Base-by-base conservation (phyloP, 2,329 filamentous ascomycete genomes). In the Remersonia thermophila region DNA sequence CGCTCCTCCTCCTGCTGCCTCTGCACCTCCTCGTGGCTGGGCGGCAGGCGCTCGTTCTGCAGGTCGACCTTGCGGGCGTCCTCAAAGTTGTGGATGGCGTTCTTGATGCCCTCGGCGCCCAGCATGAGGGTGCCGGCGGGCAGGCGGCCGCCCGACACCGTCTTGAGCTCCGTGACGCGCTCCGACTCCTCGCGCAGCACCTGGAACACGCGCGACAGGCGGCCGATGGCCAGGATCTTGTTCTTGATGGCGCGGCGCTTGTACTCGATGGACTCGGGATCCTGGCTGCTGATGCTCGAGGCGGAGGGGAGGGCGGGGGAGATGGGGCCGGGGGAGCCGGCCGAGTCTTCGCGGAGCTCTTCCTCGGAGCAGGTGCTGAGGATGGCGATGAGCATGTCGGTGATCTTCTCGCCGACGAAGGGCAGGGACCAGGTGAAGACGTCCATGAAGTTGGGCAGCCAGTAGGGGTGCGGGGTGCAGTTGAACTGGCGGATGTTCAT, bases 401-500 rank as follows among this genome's bases (percentile, higher is more conserved):
- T 96, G 54, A 98, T 87, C 72, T 98, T 98, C 62, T 98, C 91
- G 44, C 91, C 89, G 16, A 98, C 91, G 61, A 98, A 98, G 1
- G 91, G 91, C 42, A 98, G 69, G 25, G 91, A 98, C 91, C 91
- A 98, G n/a, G 91, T 98, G 57, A 98, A 98, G 45, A 98, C 91
- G 55, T 98, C 91, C 91, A 98, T 98, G 57, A 98, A 98, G 67
- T 98, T 98, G 37, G 91, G 91, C 33, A 98, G 74, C 91, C 91
- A 98, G 69, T 98, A 98, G 6, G 91, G 91, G 59, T 98, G 91
- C 25, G 91, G 91, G 15, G 91, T 96, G 73, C 89, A 98, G 70
- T 98, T 98, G 68, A 98, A 98, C 61, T 98, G 91, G 41, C 91
- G 77, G 56, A 98, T 98, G 68, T 98, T 98, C 91, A 98, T 98